A percentile compares a stretch with the other conserved stretches of the same genome.
Evolutionary conservation across 2,329 filamentous ascomycete species (phyloP).

Genomic region (Alternaria alternata): DNA sequence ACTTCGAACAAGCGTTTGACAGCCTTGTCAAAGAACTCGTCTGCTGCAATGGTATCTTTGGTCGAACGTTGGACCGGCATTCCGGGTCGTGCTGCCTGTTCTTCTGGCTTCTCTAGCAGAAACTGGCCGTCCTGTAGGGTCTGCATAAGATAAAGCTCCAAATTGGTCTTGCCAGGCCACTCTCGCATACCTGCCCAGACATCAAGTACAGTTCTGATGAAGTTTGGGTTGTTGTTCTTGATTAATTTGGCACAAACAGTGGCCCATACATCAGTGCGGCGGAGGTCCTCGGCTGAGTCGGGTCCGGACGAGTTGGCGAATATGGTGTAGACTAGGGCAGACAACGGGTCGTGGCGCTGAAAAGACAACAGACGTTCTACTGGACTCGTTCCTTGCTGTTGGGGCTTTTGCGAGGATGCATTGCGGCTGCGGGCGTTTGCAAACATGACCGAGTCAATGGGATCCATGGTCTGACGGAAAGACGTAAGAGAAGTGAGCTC

Average conservation of each 20-base stretch:
- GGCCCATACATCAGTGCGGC: conserved; percentile 87
- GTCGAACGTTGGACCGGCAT: conserved; percentile 75
- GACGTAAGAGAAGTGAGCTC: conserved; percentile 81
- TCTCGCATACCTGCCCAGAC: conserved; percentile 86
- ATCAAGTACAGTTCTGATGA: conserved; percentile 84
- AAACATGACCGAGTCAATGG: conserved; percentile 82
- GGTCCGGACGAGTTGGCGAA: conserved; percentile 87
- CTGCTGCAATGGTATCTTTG: conserved; percentile 81
- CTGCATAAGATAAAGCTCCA: conserved; percentile 95
- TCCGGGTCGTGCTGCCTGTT: conserved; percentile 72
- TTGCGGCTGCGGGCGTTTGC: conserved; percentile 65
- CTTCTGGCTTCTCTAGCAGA: conserved; percentile 83
- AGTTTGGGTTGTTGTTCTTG: conserved; percentile 76
- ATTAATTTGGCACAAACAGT: conserved; percentile 85
- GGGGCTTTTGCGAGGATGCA: conserved; percentile 59
- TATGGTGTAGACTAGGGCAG: conserved; percentile 84
- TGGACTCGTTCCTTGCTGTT: conserved; percentile 65
- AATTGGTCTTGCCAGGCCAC: conserved; percentile 87
- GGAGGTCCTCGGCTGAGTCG: conserved; percentile 80
- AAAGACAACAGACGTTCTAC: conserved; percentile 88
- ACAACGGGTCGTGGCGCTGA: conserved; percentile 85
- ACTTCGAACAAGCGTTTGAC: conserved; percentile 84
- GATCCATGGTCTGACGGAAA: conserved; percentile 80
- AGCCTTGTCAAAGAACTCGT: conserved; percentile 87
- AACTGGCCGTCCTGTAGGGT: conserved; percentile 93